phyloP scores from a whole-genome alignment of 345 rosid species.

The Murraya paniculata region DNA sequence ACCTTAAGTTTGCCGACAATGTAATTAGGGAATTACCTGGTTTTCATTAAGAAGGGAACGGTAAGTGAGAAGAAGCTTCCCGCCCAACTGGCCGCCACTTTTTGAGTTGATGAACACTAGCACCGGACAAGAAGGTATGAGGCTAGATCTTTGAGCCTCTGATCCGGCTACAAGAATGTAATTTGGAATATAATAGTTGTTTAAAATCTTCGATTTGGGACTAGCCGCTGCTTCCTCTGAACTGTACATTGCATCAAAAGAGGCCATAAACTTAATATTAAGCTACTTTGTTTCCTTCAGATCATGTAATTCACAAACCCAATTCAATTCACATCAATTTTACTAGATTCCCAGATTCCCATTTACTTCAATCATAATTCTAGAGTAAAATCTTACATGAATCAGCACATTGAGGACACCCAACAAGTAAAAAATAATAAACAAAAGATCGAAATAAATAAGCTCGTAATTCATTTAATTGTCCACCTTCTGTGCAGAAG shows the following conservation, averaged over 20 bases:
- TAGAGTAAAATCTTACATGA: background rate
- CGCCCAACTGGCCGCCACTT: conserved; percentile 80
- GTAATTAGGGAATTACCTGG: conserved; percentile 45
- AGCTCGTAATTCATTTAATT: background rate
- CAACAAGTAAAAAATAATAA: background rate
- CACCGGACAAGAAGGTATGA: conserved; percentile 51
- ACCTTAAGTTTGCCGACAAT: background rate
- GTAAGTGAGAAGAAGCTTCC: conserved; percentile 52
- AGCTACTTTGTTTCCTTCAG: background rate
- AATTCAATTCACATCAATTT: background rate
- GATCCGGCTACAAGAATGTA: conserved; percentile 40
- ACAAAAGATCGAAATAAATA: background rate
- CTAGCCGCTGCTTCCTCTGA: conserved; percentile 1
- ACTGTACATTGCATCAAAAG: conserved; percentile 17
- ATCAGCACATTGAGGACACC: background rate
- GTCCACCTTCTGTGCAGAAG: conserved; percentile 7
- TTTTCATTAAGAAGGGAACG: conserved; percentile 50
- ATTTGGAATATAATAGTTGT: conserved; percentile 43
- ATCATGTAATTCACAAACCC: background rate
- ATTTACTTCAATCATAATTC: background rate
- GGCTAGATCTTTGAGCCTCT: conserved; percentile 2
- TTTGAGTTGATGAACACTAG: conserved; percentile 62
- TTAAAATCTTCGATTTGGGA: conserved; percentile 10
- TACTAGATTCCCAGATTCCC: background rate
- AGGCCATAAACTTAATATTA: background rate